Evolutionary conservation across 371 early-diverging fungal species (phyloP), one percentile per base, ranked within the genome.

Genomic region (Mucor velutinosus): DNA sequence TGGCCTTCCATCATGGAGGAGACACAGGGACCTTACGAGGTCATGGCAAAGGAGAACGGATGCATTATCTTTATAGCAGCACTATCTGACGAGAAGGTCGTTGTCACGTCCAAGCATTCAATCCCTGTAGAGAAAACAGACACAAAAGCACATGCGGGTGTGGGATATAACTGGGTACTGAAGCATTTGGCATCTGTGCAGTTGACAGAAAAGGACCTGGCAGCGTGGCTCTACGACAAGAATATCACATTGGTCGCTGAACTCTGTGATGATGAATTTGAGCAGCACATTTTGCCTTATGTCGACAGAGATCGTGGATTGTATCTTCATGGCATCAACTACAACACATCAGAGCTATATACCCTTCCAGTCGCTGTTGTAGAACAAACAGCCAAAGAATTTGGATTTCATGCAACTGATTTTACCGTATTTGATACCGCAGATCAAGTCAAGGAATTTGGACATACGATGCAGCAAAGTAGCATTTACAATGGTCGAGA

Each of bases 1-100:
- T 89, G 89, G 90, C 73, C 81, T 11, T 75, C 76, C 30, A 74
- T 97, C 15, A 74, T 78, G 35, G 62, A 51, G 6, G 73, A 92
- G 12, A 94, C 95, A 0, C 49, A 65, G 7, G 95, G 94, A 0
- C 98, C 98, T 2, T 98, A 93, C 71, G 94, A 97, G 74, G 84
- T 95, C 12, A 96, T 96, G 0, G 82, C 93, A 41, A 98, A 98
- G 78, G 97, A 98, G 71, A 97, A 98, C 71, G 98, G 98, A 12
- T 98, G 98, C 72, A 92, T 98, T 64, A 95, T 96, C 41, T 92
- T 95, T 59, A 88, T 94, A 61, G 75, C 93, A 12, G 92, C 90
- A 5, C 60, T 92, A 49, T 82, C 90, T 14, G 39, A 73, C 3
- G 83, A 80, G 45, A 75, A 77, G 5, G 76, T 96, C n/a, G 60